Evolutionary conservation across 2,329 filamentous ascomycete species (phyloP).

Genomic region (Rhinocladiella mackenziei): DNA sequence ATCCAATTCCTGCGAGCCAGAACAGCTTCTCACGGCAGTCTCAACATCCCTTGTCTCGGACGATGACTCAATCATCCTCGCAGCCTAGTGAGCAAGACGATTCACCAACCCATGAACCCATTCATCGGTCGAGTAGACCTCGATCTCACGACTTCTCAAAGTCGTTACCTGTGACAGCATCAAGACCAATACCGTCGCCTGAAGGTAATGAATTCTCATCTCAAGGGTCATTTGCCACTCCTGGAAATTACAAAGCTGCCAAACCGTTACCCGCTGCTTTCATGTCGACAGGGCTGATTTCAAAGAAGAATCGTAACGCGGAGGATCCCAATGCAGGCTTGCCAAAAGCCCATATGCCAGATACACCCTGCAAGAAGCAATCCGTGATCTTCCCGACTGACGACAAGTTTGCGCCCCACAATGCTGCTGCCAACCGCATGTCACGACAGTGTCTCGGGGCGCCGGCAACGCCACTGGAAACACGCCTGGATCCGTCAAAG

Average conservation of each 20-base stretch:
- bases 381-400: conserved; percentile 65
- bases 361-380: conserved; percentile 93
- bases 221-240: conserved; percentile 63
- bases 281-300: conserved; percentile 89
- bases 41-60: conserved; percentile 78
- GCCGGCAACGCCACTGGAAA: conserved; percentile 77
- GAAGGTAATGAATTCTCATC: conserved; percentile 33
- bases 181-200: conserved; percentile 48
- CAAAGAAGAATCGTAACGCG: conserved; percentile 83
- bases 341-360: conserved; percentile 70
- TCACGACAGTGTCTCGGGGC: conserved; percentile 70
- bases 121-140: conserved; percentile 47
- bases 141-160: conserved; percentile 50
- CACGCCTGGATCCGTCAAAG: conserved; percentile 55
- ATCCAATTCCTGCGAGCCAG: conserved; percentile 43
- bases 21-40: conserved; percentile 36
- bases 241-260: conserved; percentile 69
- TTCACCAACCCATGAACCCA: conserved; percentile 60
- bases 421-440: conserved; percentile 59
- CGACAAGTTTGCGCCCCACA: conserved; percentile 52
- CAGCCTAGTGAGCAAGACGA: conserved; percentile 73
- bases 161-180: conserved; percentile 66
- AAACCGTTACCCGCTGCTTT: conserved; percentile 79
- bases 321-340: conserved; percentile 59
- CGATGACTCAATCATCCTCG: conserved; percentile 82